Evolutionary conservation across 73 alveolate genomes (phyloP), one percentile per base, ranked within the genome.

Genomic region (Tetrahymena elliotti): DNA sequence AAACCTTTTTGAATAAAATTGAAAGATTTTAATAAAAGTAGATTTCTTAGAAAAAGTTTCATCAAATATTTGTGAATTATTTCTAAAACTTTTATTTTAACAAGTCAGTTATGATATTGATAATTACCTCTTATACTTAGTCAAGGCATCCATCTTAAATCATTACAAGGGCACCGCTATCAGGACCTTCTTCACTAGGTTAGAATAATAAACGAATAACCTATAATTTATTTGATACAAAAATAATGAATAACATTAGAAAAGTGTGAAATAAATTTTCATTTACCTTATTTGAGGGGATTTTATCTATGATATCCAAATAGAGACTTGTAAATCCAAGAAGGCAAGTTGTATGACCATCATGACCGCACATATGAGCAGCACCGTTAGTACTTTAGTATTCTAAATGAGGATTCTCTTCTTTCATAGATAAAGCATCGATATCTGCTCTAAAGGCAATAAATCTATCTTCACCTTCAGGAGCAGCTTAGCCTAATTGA

Each of bases 301-400:
- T 95, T 13, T 94, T 94, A 35, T 95, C 96, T 38, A 94, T 31
- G 35, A 53, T 38, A 35, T 96, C 47, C 52, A 53, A 27, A n/a
- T 95, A 94, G n/a, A 96, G 93, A 39, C 93, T 52, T 83, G 97
- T 95, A 38, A 96, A 96, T 12, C 95, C 97, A 31, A 96, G 95
- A 35, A 96, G 96, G 36, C 95, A 93, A 33, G 97, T 92, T 34
- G 95, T 95, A 93, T 96, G 98, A 13, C 98, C 98, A 96, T 96
- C 98, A 94, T 96, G 98, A 20, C 98, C 98, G 39, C 98, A 96
- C 98, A 96, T 96, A 93, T 96, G 98, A 38, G 98, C 98, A 94
- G 94, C 83, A 13, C 96, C 96, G 36, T 96, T 96, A 24, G 95
- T 88, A 53, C 97, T 94, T 54, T 95, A 52, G 54, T 96, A 96